Percentiles rank a stretch among this genome's conserved stretches.
Conservation (phyloP, 1,284 basidiomycete genomes). For the Paramarasmius palmivorus region DNA sequence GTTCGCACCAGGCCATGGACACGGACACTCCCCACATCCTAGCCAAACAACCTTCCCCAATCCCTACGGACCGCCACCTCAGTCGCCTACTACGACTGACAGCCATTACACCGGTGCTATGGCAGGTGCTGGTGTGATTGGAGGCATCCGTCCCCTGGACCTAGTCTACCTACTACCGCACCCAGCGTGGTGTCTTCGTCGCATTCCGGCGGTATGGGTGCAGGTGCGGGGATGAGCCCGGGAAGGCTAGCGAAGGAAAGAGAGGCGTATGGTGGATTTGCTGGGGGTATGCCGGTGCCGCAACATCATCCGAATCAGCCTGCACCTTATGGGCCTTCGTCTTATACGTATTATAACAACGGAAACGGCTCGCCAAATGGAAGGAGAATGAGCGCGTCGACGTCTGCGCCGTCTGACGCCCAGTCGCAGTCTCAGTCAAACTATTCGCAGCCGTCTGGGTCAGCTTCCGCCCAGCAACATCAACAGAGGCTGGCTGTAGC, state of each 20-base stretch:
- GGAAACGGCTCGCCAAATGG: no score
- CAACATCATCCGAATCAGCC: not conserved
- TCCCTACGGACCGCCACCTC: not conserved
- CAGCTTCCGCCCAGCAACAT: not conserved
- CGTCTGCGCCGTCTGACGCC: no score
- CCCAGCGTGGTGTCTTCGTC: not conserved
- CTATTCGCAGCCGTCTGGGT: not conserved
- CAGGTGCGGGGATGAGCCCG: not conserved
- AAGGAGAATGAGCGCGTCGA: not conserved
- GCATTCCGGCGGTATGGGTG: not conserved
- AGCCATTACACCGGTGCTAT: not conserved
- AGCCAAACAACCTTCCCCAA: not conserved
- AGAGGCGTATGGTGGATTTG: not conserved
- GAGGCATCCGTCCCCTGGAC: conserved; percentile 5
- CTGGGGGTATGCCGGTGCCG: not conserved
- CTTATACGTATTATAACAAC: no score
- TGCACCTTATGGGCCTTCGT: not conserved
- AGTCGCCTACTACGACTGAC: not conserved
- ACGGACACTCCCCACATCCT: conserved; percentile 6
- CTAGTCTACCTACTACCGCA: not conserved
- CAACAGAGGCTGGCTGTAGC: not conserved
- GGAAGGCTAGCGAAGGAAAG: not conserved
- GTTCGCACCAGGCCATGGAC: conserved; percentile 8
- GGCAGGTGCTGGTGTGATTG: not conserved
- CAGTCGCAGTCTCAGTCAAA: no score